A percentile compares a stretch with the other conserved stretches of the same genome.
phyloP scores from a whole-genome alignment of 768 basidiomycete species.

The Coprinopsis sp. region DNA sequence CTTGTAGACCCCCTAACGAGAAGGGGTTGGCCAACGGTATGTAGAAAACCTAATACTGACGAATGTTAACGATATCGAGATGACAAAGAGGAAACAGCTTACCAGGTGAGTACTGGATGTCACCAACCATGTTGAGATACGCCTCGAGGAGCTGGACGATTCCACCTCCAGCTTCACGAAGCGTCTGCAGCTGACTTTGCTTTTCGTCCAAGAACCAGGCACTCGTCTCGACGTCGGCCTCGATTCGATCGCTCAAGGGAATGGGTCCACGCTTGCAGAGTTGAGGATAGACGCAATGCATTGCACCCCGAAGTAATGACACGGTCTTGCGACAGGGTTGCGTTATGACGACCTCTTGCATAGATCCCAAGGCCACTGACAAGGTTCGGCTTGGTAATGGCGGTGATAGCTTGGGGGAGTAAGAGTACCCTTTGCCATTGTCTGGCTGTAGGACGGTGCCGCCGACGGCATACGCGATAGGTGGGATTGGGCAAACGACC shows the following conservation, averaged over 20 bases:
- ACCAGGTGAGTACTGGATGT: conserved; percentile 70
- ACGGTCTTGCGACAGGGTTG: conserved; percentile 77
- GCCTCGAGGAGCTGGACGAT: conserved; percentile 60
- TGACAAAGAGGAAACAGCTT: conserved; percentile 13
- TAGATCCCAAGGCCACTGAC: too few species aligned
- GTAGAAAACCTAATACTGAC: conserved; percentile 50
- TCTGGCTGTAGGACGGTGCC: too few species aligned
- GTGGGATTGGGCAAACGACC: too few species aligned
- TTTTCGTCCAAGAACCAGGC: conserved; percentile 43
- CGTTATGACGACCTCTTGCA: too few species aligned
- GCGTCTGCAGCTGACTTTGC: conserved; percentile 52
- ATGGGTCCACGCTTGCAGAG: conserved; percentile 56
- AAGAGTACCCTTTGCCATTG: too few species aligned
- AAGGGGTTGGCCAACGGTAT: conserved; percentile 68
- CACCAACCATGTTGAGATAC: conserved; percentile 83
- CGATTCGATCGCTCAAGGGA: conserved; percentile 47
- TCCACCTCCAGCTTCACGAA: conserved; percentile 53
- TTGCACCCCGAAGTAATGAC: conserved; percentile 75
- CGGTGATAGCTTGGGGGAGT: too few species aligned
- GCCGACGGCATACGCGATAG: too few species aligned
- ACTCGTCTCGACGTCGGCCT: conserved; percentile 44
- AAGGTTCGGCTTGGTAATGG: too few species aligned
- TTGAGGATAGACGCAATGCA: conserved; percentile 66
- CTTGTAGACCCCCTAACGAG: too few species aligned
- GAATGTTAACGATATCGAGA: conserved; percentile 1